phyloP scores from a whole-genome alignment of 148 eudicot genomes.

The Silene latifolia region DNA sequence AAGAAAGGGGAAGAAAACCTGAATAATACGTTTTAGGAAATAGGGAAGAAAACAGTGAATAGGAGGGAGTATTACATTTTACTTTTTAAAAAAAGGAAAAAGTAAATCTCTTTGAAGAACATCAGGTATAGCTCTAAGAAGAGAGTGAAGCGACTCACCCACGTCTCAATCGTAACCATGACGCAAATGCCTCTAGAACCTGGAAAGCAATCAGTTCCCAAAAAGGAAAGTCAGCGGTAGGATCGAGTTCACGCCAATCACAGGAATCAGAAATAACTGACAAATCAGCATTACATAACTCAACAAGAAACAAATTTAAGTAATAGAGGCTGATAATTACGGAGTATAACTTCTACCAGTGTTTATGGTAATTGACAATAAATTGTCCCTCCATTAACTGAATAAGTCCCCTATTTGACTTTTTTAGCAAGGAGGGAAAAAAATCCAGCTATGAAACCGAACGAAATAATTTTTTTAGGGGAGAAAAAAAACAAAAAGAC shows the following conservation, averaged over 20 bases:
- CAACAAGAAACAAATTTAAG: neutral
- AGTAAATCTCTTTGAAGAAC: slow-evolving; percentile 5
- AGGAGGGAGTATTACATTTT: too few relatives aligned
- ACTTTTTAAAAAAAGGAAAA: too few relatives aligned
- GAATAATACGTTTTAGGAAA: too few relatives aligned
- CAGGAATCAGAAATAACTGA: neutral
- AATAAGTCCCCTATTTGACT: too few relatives aligned
- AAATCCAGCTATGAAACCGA: neutral
- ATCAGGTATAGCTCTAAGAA: neutral
- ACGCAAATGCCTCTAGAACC: slow-evolving; percentile 98
- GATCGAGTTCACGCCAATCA: slow-evolving; percentile 12
- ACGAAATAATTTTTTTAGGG: neutral
- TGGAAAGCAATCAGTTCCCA: slow-evolving; percentile 35
- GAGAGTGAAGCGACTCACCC: slow-evolving; percentile 46
- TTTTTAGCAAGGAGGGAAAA: too few relatives aligned
- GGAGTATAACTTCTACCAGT: too few relatives aligned
- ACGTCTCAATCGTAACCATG: slow-evolving; percentile 93
- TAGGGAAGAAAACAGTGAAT: too few relatives aligned
- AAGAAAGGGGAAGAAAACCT: too few relatives aligned
- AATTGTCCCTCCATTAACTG: too few relatives aligned
- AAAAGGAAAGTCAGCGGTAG: slow-evolving; percentile 5
- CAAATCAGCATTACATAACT: slow-evolving; percentile 5
- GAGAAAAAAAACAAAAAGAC: slow-evolving; percentile 41
- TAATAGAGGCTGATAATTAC: neutral
- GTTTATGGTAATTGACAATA: too few relatives aligned